Evolutionary conservation across 2,329 filamentous ascomycete genomes (phyloP).

Genomic region (Cordyceps militaris): DNA sequence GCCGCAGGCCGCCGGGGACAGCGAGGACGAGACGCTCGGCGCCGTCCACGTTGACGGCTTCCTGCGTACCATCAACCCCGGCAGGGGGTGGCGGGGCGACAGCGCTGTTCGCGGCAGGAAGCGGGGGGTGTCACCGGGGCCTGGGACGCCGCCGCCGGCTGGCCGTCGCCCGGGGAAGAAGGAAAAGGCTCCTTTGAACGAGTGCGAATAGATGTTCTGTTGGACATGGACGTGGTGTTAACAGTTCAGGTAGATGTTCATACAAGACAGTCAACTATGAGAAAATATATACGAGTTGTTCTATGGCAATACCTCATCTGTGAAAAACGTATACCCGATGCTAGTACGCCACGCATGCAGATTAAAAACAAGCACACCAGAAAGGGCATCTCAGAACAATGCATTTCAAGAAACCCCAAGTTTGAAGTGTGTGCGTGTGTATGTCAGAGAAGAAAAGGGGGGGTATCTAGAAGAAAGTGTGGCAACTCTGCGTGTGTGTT

Average conservation of each 20-base stretch:
- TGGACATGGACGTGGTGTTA: no score
- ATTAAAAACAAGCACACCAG: neutral
- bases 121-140: constrained; percentile 16
- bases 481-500: neutral
- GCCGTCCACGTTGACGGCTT: constrained; percentile 65
- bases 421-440: neutral
- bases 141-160: neutral
- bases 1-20: constrained; percentile 19
- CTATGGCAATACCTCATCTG: no score
- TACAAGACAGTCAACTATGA: no score
- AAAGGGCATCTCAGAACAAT: neutral
- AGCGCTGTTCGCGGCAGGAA: constrained; percentile 23
- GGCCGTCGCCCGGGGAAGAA: neutral
- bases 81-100: constrained; percentile 40
- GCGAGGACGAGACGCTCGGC: constrained; percentile 50
- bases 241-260: no score
- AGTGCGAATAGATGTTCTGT: neutral
- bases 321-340: no score
- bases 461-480: neutral
- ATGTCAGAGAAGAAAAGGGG: neutral
- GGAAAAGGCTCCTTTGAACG: neutral
- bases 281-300: no score
- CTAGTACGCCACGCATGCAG: no score
- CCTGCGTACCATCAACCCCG: constrained; percentile 45
- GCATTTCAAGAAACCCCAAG: neutral